Evolutionary conservation across 495 filamentous ascomycete genomes (phyloP).

Genomic region (Mytilinidion resinicola): DNA sequence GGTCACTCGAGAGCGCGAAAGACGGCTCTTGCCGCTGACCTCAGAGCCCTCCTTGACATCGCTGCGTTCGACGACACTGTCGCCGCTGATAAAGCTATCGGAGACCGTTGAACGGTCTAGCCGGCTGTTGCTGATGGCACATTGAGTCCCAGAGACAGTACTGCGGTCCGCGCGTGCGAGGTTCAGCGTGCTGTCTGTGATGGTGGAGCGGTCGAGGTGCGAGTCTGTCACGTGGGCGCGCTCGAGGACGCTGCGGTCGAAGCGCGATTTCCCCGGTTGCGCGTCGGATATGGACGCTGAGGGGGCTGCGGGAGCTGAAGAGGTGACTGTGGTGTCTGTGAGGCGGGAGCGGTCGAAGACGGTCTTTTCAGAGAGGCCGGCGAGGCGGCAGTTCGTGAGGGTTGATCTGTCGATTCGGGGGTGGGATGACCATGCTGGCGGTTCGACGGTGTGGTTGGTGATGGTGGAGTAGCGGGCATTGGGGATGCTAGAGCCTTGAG

Average conservation of each 20-base stretch:
- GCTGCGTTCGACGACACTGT: neutral
- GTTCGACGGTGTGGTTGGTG: neutral
- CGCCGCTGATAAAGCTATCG: neutral
- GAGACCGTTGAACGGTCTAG: neutral
- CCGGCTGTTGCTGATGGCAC: neutral
- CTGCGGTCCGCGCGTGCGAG: neutral
- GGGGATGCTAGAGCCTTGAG: neutral
- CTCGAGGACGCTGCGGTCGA: neutral
- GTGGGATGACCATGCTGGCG: neutral
- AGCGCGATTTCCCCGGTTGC: neutral
- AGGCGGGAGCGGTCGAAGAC: neutral
- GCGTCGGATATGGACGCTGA: neutral
- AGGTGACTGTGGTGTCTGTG: neutral
- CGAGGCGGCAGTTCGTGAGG: neutral
- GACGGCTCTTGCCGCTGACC: neutral
- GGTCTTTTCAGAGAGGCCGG: neutral
- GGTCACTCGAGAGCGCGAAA: neutral
- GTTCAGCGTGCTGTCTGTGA: neutral
- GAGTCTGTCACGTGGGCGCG: neutral
- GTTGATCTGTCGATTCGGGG: neutral
- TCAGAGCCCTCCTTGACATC: neutral
- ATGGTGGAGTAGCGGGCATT: neutral
- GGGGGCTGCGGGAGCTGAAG: neutral
- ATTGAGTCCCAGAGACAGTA: neutral
- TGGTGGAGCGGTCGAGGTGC: neutral